Percentiles rank a stretch among this genome's conserved stretches.
These are phyloP conservation scores for Puccinia horiana DNA, from an alignment of 1,284 basidiomycete genomes.

Conservation along the genomic window DNA sequence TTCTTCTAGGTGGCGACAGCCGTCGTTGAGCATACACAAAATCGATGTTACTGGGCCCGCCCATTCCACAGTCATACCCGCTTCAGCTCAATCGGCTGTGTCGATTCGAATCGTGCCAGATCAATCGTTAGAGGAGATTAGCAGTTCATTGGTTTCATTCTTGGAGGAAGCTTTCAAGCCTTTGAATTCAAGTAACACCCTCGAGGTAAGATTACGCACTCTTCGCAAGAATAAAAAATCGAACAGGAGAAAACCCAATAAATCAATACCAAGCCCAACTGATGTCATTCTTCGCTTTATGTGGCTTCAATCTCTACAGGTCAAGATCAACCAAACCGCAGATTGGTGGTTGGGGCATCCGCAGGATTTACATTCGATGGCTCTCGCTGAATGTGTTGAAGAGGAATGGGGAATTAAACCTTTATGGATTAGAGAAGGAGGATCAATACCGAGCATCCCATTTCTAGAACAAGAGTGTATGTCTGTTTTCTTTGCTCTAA, in stretches of 20 bases:
- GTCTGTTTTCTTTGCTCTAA: neutral
- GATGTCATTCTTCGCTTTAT: neutral
- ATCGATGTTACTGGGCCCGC: constrained; percentile 53
- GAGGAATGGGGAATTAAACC: constrained; percentile 84
- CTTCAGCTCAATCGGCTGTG: constrained; percentile 74
- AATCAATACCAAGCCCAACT: neutral
- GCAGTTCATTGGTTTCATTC: constrained; percentile 66
- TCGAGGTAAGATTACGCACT: constrained; percentile 64
- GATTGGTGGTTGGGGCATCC: constrained; percentile 95
- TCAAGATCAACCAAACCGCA: constrained; percentile 77
- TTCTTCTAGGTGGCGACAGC: constrained; percentile 42
- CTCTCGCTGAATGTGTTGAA: constrained; percentile 74
- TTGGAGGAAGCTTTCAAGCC: constrained; percentile 67
- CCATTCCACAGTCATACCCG: constrained; percentile 82
- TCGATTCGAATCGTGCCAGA: constrained; percentile 91
- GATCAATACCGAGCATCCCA: constrained; percentile 66
- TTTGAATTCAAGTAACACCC: constrained; percentile 70
- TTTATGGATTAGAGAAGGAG: constrained; percentile 87
- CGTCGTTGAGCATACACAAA: constrained; percentile 54
- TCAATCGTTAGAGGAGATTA: constrained; percentile 75
- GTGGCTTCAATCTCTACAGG: constrained; percentile 60
- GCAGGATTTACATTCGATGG: constrained; percentile 77
- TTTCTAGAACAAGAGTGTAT: constrained; percentile 82
- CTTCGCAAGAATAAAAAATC: neutral
- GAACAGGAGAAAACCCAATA: neutral